A percentile compares a stretch with the other conserved stretches of the same genome.
These are phyloP conservation scores for Microthlaspi erraticum DNA, from an alignment of 345 rosid genomes.

Conservation along the genomic window DNA sequence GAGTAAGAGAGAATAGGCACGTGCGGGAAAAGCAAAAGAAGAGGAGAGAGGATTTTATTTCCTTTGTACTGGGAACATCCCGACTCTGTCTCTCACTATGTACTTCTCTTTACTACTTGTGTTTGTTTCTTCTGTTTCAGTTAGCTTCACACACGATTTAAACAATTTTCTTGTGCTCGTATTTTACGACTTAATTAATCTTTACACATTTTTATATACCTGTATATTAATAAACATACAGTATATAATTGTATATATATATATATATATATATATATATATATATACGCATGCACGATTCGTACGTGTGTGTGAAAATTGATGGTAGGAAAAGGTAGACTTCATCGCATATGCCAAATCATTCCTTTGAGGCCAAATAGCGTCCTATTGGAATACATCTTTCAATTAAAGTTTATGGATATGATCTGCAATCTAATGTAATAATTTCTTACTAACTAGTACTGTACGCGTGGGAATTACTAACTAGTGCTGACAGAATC, in stretches of 20 bases:
- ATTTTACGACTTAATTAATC: not conserved
- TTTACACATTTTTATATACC: not conserved
- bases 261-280: too few relatives aligned
- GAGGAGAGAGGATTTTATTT: slow-evolving; percentile 35
- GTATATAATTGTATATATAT: too few relatives aligned
- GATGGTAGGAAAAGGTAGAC: not conserved
- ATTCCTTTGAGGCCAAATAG: not conserved
- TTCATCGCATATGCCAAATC: not conserved
- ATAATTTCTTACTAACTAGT: too few relatives aligned
- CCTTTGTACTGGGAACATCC: slow-evolving; percentile 28
- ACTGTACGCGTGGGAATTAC: too few relatives aligned
- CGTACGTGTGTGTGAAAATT: slow-evolving; percentile 1
- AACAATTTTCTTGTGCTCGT: slow-evolving; percentile 28
- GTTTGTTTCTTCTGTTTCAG: not conserved
- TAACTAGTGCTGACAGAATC: too few relatives aligned
- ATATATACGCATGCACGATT: not conserved
- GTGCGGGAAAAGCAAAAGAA: slow-evolving; percentile 34
- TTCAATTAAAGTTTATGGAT: not conserved
- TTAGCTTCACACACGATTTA: slow-evolving; percentile 30
- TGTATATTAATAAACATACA: not conserved
- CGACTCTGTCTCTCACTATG: slow-evolving; percentile 16
- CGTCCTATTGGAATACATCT: not conserved
- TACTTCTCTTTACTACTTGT: slow-evolving; percentile 26
- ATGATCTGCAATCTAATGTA: not conserved
- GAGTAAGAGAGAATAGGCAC: slow-evolving; percentile 28